phyloP scores from a whole-genome alignment of 108 stramenopile genomes.

The Nitzschia palea region DNA sequence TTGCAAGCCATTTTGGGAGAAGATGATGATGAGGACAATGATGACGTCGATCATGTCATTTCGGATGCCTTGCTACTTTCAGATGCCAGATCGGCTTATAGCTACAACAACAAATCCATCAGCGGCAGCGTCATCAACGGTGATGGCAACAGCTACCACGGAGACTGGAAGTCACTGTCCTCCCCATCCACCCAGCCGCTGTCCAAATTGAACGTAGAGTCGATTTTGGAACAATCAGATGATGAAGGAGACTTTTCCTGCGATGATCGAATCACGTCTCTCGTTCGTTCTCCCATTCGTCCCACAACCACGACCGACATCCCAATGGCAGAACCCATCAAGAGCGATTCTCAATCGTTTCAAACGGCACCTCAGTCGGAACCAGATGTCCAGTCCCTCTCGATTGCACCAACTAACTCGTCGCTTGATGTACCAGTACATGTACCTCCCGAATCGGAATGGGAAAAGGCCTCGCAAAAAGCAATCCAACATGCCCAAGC shows the following conservation, averaged over 20 bases:
- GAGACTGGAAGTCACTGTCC: neutral
- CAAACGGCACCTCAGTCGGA: slow-evolving; percentile 22
- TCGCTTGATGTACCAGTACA: neutral
- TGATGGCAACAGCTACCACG: neutral
- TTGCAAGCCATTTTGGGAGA: slow-evolving; percentile 70
- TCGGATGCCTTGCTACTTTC: neutral
- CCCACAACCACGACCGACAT: too few relatives aligned
- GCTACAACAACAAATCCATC: neutral
- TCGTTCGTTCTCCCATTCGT: too few relatives aligned
- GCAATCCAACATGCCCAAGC: slow-evolving; percentile 47
- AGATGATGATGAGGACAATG: slow-evolving; percentile 61
- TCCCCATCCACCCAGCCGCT: neutral
- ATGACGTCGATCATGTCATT: slow-evolving; percentile 20
- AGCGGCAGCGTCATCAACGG: too few relatives aligned
- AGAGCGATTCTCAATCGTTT: slow-evolving; percentile 26
- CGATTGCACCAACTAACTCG: neutral
- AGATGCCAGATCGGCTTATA: neutral
- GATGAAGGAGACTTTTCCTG: slow-evolving; percentile 35
- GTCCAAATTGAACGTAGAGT: slow-evolving; percentile 5
- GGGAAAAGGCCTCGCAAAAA: slow-evolving; percentile 22
- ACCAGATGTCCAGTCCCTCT: neutral
- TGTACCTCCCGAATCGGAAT: slow-evolving; percentile 16
- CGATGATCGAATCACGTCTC: too few relatives aligned
- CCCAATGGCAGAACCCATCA: too few relatives aligned
- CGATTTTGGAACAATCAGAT: slow-evolving; percentile 28